Evolutionary conservation across 768 basidiomycete species (phyloP).

Genomic region (Termitomyces sp.): DNA sequence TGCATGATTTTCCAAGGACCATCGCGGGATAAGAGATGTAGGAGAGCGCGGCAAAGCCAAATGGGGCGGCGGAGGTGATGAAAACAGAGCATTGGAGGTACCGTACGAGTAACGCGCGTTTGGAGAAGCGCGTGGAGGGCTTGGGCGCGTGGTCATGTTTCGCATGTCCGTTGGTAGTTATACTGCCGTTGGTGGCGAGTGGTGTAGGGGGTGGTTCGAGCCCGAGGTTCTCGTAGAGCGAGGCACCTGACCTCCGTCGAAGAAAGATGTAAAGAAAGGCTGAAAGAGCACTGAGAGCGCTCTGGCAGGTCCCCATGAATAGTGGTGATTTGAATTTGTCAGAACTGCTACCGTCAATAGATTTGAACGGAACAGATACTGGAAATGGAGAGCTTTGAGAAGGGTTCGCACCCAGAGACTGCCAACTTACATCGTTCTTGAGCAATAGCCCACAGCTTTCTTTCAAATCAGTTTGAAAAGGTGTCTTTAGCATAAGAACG

Average conservation of each 20-base stretch:
- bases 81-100: slow-evolving; percentile 84
- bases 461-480: background rate
- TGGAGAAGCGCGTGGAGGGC: slow-evolving; percentile 28
- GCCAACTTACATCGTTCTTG: slow-evolving; percentile 79
- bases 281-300: slow-evolving; percentile 67
- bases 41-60: slow-evolving; percentile 91
- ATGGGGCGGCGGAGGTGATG: slow-evolving; percentile 89
- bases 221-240: slow-evolving; percentile 55
- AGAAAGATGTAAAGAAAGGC: slow-evolving; percentile 72
- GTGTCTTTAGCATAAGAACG: background rate
- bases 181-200: slow-evolving; percentile 15
- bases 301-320: slow-evolving; percentile 83
- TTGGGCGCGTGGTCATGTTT: slow-evolving; percentile 26
- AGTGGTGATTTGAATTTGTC: slow-evolving; percentile 83
- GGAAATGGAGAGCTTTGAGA: background rate
- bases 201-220: slow-evolving; percentile 35
- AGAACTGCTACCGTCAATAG: slow-evolving; percentile 52
- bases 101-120: slow-evolving; percentile 50
- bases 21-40: slow-evolving; percentile 98
- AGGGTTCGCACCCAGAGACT: background rate
- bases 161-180: slow-evolving; percentile 21
- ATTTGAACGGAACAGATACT: slow-evolving; percentile 85
- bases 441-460: slow-evolving; percentile 83
- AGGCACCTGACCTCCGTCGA: slow-evolving; percentile 48
- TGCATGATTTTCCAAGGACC: slow-evolving; percentile 98